These are phyloP conservation scores for Acer yangbiense DNA, from an alignment of 345 rosid genomes.

Conservation along the genomic window DNA sequence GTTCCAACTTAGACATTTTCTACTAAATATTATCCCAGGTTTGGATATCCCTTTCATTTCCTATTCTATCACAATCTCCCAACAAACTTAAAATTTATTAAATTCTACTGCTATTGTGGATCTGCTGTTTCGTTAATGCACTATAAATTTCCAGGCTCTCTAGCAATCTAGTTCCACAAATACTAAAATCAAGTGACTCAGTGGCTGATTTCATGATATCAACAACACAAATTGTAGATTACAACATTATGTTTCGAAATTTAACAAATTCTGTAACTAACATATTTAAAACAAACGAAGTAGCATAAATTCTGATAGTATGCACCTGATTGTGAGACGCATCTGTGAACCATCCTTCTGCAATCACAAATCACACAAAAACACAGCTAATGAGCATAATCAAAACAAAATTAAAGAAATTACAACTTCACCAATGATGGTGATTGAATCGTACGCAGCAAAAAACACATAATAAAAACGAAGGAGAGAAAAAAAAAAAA, in stretches of 20 bases:
- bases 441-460: neutral
- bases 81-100: neutral
- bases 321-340: slow-evolving; percentile 78
- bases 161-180: neutral
- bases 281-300: neutral
- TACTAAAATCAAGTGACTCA: neutral
- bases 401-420: neutral
- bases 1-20: neutral
- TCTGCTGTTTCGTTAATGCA: no score
- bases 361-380: slow-evolving; percentile 14
- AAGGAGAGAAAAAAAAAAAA: neutral
- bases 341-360: slow-evolving; percentile 87
- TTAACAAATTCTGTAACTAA: neutral
- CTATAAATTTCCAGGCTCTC: neutral
- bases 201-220: neutral
- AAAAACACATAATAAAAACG: neutral
- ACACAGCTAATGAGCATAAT: neutral
- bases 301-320: neutral
- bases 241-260: neutral
- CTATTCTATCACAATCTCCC: neutral
- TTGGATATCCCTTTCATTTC: neutral
- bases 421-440: neutral
- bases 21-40: neutral
- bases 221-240: neutral
- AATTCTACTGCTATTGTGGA: no score